Conservation (phyloP, 495 filamentous ascomycete genomes). For the Cercophora sp. region DNA sequence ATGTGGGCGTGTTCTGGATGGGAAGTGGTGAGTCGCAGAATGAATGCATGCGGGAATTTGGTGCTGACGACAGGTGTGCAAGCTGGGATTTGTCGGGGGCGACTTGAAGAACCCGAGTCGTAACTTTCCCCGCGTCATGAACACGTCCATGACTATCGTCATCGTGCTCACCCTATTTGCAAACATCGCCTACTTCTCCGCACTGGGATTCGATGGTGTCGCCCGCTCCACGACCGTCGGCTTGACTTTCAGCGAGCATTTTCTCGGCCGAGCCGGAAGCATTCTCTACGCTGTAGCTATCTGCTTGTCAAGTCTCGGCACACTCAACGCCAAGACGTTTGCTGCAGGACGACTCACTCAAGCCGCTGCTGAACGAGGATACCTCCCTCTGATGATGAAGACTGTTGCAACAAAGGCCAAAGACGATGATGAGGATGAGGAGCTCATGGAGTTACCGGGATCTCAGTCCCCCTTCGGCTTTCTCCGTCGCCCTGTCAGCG, state of each 20-base stretch:
- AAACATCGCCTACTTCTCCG: conserved; percentile 7
- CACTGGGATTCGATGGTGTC: not conserved
- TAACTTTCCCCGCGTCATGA: conserved; percentile 10
- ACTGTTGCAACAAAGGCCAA: not conserved
- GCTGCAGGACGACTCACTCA: conserved; percentile 8
- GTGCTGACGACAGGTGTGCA: not conserved
- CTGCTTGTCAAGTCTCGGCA: conserved; percentile 7
- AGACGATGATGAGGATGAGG: not conserved
- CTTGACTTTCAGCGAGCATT: conserved; percentile 7
- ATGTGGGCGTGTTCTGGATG: conserved; percentile 11
- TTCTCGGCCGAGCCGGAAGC: conserved; percentile 7
- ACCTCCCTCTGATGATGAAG: conserved; percentile 7
- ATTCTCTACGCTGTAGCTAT: conserved; percentile 9
- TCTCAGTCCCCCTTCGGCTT: no score
- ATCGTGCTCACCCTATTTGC: conserved; percentile 1
- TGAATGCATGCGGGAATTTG: not conserved
- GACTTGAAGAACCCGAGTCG: conserved; percentile 2
- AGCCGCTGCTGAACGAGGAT: conserved; percentile 7
- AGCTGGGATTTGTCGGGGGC: conserved; percentile 8
- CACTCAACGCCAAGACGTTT: conserved; percentile 10
- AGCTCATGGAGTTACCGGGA: no score
- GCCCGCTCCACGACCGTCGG: conserved; percentile 8
- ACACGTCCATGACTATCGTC: conserved; percentile 4
- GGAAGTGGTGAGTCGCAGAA: conserved; percentile 1
- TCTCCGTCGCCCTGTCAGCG: not conserved